These are phyloP conservation scores for Macrotyloma uniflorum DNA, from an alignment of 306 rosid species.

Conservation along the genomic window DNA sequence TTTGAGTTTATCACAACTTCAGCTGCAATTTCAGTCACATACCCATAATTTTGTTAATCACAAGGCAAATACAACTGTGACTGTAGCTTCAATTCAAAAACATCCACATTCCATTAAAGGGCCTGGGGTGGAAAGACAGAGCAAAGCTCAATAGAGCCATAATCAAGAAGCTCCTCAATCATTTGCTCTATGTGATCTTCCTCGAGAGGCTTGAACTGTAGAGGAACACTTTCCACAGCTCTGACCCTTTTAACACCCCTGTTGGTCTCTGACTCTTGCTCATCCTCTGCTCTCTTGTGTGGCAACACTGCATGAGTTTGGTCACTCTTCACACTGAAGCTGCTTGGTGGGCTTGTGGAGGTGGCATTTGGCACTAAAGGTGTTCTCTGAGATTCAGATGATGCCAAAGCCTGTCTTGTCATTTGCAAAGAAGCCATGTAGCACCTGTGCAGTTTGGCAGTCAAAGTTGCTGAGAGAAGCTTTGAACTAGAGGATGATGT, in stretches of 20 bases:
- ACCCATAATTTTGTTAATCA: background rate
- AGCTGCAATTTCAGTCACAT: background rate
- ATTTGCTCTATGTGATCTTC: slow-evolving; percentile 91
- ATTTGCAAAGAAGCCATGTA: slow-evolving; percentile 88
- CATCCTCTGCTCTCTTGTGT: slow-evolving; percentile 39
- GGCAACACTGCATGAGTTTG: slow-evolving; percentile 27
- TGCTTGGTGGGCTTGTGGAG: slow-evolving; percentile 25
- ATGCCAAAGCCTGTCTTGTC: slow-evolving; percentile 48
- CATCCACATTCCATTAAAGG: slow-evolving; percentile 24
- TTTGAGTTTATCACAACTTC: background rate
- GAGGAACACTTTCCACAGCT: slow-evolving; percentile 43
- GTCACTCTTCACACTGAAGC: slow-evolving; percentile 18
- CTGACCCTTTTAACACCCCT: slow-evolving; percentile 56
- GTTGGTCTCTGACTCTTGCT: slow-evolving; percentile 40
- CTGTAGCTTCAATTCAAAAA: background rate
- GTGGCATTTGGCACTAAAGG: slow-evolving; percentile 9
- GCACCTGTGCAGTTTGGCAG: slow-evolving; percentile 84
- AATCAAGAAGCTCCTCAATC: slow-evolving; percentile 85
- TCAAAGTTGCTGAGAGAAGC: slow-evolving; percentile 88
- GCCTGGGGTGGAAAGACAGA: slow-evolving; percentile 45
- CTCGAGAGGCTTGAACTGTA: slow-evolving; percentile 64
- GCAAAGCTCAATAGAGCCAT: slow-evolving; percentile 82
- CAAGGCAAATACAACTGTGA: background rate
- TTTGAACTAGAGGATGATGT: slow-evolving; percentile 59
- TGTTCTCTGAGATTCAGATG: slow-evolving; percentile 46